A percentile compares a stretch with the other conserved stretches of the same genome.
Evolutionary conservation across 2,329 filamentous ascomycete species (phyloP).

Genomic region (Ophiostoma angusticollis): DNA sequence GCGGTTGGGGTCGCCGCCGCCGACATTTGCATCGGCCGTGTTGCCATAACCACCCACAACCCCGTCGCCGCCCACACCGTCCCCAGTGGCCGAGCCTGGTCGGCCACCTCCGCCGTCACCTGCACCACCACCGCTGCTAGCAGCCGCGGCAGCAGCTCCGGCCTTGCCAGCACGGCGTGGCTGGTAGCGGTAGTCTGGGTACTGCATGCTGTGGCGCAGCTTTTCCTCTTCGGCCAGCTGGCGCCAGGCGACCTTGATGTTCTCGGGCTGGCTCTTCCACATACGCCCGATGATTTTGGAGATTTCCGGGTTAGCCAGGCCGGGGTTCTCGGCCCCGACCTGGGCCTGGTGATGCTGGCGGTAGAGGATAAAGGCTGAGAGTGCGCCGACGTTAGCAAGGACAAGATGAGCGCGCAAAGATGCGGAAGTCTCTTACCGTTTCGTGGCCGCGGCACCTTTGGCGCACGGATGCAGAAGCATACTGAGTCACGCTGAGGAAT

Average conservation of each 20-base stretch:
- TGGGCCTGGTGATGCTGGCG: slow-evolving; percentile 81
- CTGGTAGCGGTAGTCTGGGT: slow-evolving; percentile 90
- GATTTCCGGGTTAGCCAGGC: slow-evolving; percentile 86
- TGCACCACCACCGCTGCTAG: no score
- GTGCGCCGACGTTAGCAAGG: not conserved
- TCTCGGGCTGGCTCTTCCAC: slow-evolving; percentile 67
- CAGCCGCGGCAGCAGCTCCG: no score
- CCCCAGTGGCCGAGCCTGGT: slow-evolving; percentile 10
- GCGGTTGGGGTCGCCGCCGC: slow-evolving; percentile 37
- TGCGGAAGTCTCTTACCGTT: slow-evolving; percentile 35
- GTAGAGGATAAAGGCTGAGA: slow-evolving; percentile 96
- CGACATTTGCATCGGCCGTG: slow-evolving; percentile 20
- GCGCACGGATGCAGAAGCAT: slow-evolving; percentile 43
- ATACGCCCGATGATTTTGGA: slow-evolving; percentile 93
- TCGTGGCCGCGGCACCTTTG: slow-evolving; percentile 44
- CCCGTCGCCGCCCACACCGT: slow-evolving; percentile 13
- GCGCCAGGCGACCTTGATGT: slow-evolving; percentile 78
- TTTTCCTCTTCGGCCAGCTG: slow-evolving; percentile 87
- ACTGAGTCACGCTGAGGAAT: slow-evolving; percentile 27
- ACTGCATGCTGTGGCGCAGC: slow-evolving; percentile 72
- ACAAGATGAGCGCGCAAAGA: not conserved
- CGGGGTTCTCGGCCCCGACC: slow-evolving; percentile 72
- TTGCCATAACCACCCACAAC: slow-evolving; percentile 15
- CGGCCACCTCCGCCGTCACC: slow-evolving; percentile 6
- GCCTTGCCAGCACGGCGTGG: slow-evolving; percentile 53